Base-by-base conservation (phyloP, 2,329 filamentous ascomycete species). In the Penicillium concentricum region DNA sequence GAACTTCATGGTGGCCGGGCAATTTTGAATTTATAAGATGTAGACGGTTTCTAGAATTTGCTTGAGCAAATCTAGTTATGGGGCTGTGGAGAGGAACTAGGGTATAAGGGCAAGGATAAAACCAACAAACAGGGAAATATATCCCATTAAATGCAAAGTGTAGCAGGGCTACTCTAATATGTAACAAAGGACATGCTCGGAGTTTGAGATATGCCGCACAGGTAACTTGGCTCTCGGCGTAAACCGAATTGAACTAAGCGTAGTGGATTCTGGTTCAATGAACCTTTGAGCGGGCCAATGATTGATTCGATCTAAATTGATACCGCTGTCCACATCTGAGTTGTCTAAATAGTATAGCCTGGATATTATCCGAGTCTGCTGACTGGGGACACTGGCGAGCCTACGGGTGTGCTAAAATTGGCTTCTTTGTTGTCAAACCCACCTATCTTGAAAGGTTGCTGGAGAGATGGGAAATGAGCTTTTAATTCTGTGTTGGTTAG, bases 381-480 rank as follows among this genome's bases (percentile, higher is more conserved):
- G 42, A 56, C 48, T 34, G 48, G n/a, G 44, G 26, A 43, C n/a
- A 22, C 20, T 4, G 4, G 24, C 28, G 28, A 20, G 26, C n/a
- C 18, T 18, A 55, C 44, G 22, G 9, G 42, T 35, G 47, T 39
- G 30, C 63, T 56, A 59, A 56, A 60, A 38, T 48, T 49, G 51
- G 43, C 47, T 37, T 59, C 58, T 62, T 61, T 65, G 62, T 65
- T 64, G 46, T 49, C 53, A 42, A 35, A 15, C 22, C 37, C 48
- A 51, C 47, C n/a, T 35, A 51, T 56, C 7, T 48, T 28, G 32
- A 26, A 48, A 57, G 13, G 41, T 60, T 51, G 45, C 49, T 44
- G 20, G 38, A 28, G 41, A 37, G 26, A 39, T 28, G 28, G 35
- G 47, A n/a, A 46, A 51, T 43, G 9, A 16, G 6, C 2, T 39